Evolutionary conservation across 129 eudicot species (phyloP).

Genomic region (Artemisia tridentata): DNA sequence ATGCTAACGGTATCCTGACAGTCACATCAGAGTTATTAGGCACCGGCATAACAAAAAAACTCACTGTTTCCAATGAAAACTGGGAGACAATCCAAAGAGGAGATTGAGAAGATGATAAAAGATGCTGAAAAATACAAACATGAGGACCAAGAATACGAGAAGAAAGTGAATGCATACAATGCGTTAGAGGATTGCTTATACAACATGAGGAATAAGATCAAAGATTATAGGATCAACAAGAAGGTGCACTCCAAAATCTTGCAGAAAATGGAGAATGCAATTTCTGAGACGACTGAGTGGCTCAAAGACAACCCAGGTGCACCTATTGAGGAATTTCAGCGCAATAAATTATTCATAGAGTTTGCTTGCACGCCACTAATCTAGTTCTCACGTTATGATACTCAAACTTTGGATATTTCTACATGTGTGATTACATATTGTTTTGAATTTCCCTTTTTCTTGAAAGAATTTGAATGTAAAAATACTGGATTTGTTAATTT

Average conservation of each 20-base stretch:
- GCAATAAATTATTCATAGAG: conserved; percentile 15
- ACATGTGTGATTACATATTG: neutral
- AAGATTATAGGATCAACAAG: neutral
- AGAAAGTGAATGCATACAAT: conserved; percentile 15
- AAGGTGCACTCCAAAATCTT: neutral
- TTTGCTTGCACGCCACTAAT: conserved; percentile 2
- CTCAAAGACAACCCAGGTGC: conserved; percentile 13
- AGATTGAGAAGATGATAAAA: conserved; percentile 19
- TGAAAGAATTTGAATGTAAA: neutral
- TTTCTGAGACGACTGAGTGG: conserved; percentile 12
- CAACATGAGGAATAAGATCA: neutral
- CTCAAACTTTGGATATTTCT: neutral
- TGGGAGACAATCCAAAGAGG: conserved; percentile 6
- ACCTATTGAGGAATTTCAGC: neutral
- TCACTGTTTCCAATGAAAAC: too few relatives aligned
- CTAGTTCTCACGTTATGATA: neutral
- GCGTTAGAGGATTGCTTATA: conserved; percentile 23
- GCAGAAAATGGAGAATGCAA: conserved; percentile 14
- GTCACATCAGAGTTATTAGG: conserved; percentile 4
- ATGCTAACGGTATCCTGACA: conserved; percentile 19
- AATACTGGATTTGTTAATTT: neutral
- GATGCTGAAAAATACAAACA: conserved; percentile 2
- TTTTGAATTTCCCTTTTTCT: neutral
- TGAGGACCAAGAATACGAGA: conserved; percentile 21
- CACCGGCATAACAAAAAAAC: too few relatives aligned